phyloP scores from a whole-genome alignment of 2,329 filamentous ascomycete species.

The Epichloe glyceriae region DNA sequence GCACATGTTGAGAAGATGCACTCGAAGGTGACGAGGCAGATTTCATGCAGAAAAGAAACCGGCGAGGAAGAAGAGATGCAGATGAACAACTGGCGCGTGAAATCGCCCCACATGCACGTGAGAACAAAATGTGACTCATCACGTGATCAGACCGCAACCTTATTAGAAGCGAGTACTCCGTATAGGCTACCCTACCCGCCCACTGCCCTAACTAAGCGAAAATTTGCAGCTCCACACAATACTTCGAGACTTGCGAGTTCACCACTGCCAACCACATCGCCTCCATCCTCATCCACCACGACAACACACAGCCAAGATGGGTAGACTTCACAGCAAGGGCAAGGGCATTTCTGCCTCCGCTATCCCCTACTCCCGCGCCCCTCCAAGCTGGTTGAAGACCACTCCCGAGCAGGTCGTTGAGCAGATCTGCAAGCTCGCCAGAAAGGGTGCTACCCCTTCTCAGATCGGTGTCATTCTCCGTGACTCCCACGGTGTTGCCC shows the following conservation, averaged over 20 bases:
- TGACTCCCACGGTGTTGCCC: conserved; percentile 95
- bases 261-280: conserved; percentile 15
- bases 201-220: conserved; percentile 34
- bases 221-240: conserved; percentile 30
- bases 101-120: neutral
- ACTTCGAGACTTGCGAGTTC: conserved; percentile 14
- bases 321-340: conserved; percentile 98
- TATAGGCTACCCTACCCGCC: neutral
- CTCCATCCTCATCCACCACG: conserved; percentile 23
- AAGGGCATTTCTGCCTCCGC: conserved; percentile 97
- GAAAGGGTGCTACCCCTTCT: conserved; percentile 96
- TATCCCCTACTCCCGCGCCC: conserved; percentile 88
- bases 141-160: neutral
- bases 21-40: neutral
- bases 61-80: neutral
- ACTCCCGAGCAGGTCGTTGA: conserved; percentile 97
- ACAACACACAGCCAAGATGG: conserved; percentile 53
- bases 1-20: neutral
- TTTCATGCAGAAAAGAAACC: neutral
- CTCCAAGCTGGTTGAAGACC: conserved; percentile 96
- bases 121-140: neutral
- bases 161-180: too few species aligned
- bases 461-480: conserved; percentile 98
- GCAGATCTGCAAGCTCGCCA: conserved; percentile 97
- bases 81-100: neutral